Evolutionary conservation across 1,284 basidiomycete genomes (phyloP), one percentile per base, ranked within the genome.

Genomic region (Ceratobasidium sp.): DNA sequence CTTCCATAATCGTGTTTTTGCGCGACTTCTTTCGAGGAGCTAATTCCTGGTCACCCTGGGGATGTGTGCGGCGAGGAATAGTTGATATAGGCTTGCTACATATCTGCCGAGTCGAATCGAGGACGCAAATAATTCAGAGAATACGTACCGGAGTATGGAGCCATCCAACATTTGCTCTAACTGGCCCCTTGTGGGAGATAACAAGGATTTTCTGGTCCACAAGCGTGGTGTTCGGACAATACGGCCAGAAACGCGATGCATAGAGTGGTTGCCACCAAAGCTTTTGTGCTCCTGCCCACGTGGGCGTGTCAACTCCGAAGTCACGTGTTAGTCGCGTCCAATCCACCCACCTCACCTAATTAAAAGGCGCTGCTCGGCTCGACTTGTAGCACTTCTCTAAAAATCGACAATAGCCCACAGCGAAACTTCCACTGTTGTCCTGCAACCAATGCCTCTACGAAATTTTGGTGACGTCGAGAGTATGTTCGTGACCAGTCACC

Each of bases 1-100:
- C 64, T n/a, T 67, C 64, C 64, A 67, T 67, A 12, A 67, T 67
- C 12, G 64, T 55, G 29, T 52, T 67, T 29, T 67, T 67, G 2
- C 64, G 64, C 15, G 64, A 67, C 22, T 47, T 67, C 52, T 67
- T 67, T 50, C 52, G 13, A 20, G 64, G 64, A 0, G 13, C 40
- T 1, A 10, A 27, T 15, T 67, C 52, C 12, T 43, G 32, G 20
- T 67, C 64, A n/a, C 15, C 31, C 3, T 13, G 34, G 8, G 64
- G 40, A 31, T 13, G 5, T 34, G 54, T 52, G 20, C 52, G 35
- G 15, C 64, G 50, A 27, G 64, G 64, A 12, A 27, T 42, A 15
- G 40, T 54, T 47, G 20, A 20, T 47, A 10, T 12, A 12, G 45
- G 38, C 38, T 7, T 40, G 17, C 7, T 40, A 40, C 17, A 17